Percentiles rank a stretch among this genome's conserved stretches.
phyloP scores from a whole-genome alignment of 805 yeast genomes.

The Kuraishia capsulata region DNA sequence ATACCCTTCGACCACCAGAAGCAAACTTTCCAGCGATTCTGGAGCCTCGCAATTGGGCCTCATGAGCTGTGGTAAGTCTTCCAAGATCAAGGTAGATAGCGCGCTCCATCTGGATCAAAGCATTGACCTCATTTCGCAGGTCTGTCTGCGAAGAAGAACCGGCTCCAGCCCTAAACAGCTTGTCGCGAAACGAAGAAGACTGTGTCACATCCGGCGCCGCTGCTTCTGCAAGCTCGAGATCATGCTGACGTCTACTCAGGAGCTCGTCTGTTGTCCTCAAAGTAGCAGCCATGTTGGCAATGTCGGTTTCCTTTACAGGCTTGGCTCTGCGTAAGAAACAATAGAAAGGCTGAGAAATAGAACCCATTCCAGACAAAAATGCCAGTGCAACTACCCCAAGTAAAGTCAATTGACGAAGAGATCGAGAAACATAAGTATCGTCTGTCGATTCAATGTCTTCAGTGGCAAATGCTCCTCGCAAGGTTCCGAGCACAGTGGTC shows the following conservation, averaged over 20 bases:
- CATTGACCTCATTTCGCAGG: constrained; percentile 28
- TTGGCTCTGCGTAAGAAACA: constrained; percentile 12
- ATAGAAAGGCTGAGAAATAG: constrained; percentile 33
- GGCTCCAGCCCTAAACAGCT: neutral
- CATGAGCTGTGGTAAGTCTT: constrained; percentile 11
- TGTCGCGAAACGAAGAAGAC: constrained; percentile 6
- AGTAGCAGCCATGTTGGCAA: constrained; percentile 25
- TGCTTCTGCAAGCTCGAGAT: constrained; percentile 16
- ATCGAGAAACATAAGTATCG: constrained; percentile 6
- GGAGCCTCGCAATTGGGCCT: constrained; percentile 4
- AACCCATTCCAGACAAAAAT: constrained; percentile 42
- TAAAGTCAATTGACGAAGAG: constrained; percentile 35
- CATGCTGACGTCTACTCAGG: constrained; percentile 22
- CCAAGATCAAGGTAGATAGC: constrained; percentile 23
- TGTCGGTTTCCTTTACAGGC: constrained; percentile 20
- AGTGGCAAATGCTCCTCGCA: neutral
- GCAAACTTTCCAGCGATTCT: constrained; percentile 1
- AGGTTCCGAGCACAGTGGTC: neutral
- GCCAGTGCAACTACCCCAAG: constrained; percentile 44
- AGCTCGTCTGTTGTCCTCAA: constrained; percentile 31
- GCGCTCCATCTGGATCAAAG: constrained; percentile 19
- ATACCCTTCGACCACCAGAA: constrained; percentile 7
- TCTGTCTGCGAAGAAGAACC: constrained; percentile 18
- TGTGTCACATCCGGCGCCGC: constrained; percentile 19
- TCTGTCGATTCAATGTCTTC: neutral